Conservation (phyloP, 805 yeast species). For the Cyberlindnera bimundalis region DNA sequence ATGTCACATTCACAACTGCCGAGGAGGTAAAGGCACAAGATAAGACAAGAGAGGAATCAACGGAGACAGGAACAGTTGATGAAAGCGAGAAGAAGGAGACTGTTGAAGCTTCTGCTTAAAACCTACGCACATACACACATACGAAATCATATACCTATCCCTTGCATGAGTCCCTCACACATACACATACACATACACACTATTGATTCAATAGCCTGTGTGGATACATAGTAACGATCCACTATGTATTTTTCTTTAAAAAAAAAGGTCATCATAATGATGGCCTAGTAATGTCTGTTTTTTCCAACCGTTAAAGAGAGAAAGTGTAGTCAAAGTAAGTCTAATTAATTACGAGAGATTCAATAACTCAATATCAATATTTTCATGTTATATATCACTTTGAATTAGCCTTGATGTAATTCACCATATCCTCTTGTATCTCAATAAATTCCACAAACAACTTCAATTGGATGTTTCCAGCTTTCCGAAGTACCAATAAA, state of each 20-base stretch:
- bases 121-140: neutral
- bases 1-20: constrained; percentile 33
- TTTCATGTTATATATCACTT: too few species aligned
- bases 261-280: neutral
- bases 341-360: too few species aligned
- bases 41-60: constrained; percentile 30
- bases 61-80: constrained; percentile 4
- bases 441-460: constrained; percentile 25
- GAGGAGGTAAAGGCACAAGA: constrained; percentile 18
- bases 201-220: too few species aligned
- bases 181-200: too few species aligned
- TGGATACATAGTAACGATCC: constrained; percentile 23
- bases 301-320: neutral
- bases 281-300: neutral
- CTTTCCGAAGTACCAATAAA: constrained; percentile 19
- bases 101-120: constrained; percentile 2
- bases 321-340: too few species aligned
- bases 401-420: constrained; percentile 4
- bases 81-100: constrained; percentile 25
- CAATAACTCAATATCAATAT: too few species aligned
- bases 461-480: constrained; percentile 16
- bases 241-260: constrained; percentile 20
- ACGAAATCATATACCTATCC: neutral
- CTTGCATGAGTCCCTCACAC: neutral
- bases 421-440: constrained; percentile 24